Base-by-base conservation (phyloP, 192 early-diverging fungal species). In the Gamsiella multidivaricata region DNA sequence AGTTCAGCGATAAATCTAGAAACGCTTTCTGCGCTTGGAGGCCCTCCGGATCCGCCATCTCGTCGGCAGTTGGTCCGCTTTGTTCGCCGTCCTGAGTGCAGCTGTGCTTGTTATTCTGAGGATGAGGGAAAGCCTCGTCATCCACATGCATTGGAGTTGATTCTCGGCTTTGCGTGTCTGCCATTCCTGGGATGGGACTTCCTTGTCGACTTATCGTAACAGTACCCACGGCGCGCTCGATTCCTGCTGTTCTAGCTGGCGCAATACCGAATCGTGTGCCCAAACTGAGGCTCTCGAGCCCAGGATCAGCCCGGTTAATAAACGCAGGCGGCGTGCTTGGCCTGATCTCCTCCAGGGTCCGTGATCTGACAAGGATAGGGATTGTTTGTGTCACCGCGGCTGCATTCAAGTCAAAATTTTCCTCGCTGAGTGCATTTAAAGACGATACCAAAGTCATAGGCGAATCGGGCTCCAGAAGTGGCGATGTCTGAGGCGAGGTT, bases 181-280 rank as follows among this genome's bases (percentile, higher is more conserved):
- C 45, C 14, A 20, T 37, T 18, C 15, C 23, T 14, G 69, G 32
- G 1, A 54, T 45, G 8, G 74, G 74, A 28, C 74, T 78, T 29
- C 59, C 54, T 41, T 78, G 74, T 14, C 74, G 74, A 25, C 74
- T 78, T 5, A 23, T 64, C 8, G 65, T 78, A 20, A 64, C 64
- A 11, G 69, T 54, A 0, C 74, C 65, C 65, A 68, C 58, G 42
- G 60, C 32, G 3, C 65, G 51, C 23, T 69, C 65, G 22, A 52
- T 9, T 31, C 54, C 54, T 25, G 43, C 2, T 57, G 37, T 31
- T 41, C 60, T 50, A 6, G 43, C 50, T 20, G 36, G 15, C 7
- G 45, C 10, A 10, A 11, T 23, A n/a, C 25, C 15, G 31, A 2
- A 32, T 10, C 29, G 5, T 29, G 49, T 17, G 0, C 62, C 70